A percentile compares a stretch with the other conserved stretches of the same genome.
Evolutionary conservation across 2,329 filamentous ascomycete genomes (phyloP).

Genomic region (Fusarium avenaceum): DNA sequence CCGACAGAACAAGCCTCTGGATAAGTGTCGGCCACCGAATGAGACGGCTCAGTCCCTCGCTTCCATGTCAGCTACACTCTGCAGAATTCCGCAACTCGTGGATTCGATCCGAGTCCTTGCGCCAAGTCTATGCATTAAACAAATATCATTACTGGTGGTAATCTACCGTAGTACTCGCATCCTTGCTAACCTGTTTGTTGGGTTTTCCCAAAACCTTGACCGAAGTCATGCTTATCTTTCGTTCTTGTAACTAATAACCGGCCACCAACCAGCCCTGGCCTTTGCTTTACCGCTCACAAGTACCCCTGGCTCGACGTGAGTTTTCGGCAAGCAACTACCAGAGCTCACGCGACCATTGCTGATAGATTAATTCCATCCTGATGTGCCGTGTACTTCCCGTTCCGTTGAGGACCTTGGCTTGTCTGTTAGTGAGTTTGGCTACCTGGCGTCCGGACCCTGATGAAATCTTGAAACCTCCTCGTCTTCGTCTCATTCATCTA

Average conservation of each 20-base stretch:
- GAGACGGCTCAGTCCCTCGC: background rate
- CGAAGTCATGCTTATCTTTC: conserved; percentile 42
- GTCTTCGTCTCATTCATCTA: conserved; percentile 33
- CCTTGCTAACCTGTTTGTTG: conserved; percentile 14
- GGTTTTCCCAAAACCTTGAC: conserved; percentile 34
- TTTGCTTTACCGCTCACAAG: conserved; percentile 27
- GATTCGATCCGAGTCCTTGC: conserved; percentile 2
- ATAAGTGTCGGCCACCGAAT: background rate
- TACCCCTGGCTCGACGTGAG: conserved; percentile 16
- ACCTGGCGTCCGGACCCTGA: conserved; percentile 28
- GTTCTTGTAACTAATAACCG: conserved; percentile 12
- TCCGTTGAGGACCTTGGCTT: conserved; percentile 27
- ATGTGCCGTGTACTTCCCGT: conserved; percentile 26
- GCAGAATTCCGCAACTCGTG: background rate
- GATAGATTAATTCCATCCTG: conserved; percentile 22
- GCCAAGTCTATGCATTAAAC: conserved; percentile 21
- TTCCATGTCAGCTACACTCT: conserved; percentile 4
- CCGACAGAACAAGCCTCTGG: conserved; percentile 13
- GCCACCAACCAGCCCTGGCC: conserved; percentile 15
- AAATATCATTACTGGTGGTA: conserved; percentile 17
- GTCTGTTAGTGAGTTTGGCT: background rate
- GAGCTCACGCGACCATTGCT: conserved; percentile 37
- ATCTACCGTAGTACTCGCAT: conserved; percentile 17
- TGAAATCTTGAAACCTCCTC: conserved; percentile 16
- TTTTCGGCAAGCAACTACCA: conserved; percentile 21